phyloP scores from a whole-genome alignment of 345 rosid genomes.

The Gossypium bickii region DNA sequence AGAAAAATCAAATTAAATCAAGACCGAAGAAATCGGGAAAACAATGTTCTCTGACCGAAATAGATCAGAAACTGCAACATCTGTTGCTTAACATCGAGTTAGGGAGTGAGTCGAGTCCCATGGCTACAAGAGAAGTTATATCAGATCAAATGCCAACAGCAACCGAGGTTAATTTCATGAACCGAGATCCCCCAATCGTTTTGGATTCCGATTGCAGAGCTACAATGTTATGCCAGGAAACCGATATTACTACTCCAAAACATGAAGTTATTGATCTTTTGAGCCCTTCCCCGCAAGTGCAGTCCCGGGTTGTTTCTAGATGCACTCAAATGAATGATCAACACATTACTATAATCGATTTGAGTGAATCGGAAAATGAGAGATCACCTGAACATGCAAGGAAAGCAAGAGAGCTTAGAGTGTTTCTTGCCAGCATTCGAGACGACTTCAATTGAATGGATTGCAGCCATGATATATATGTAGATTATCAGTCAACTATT shows the following conservation, averaged over 20 bases:
- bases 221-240: slow-evolving; percentile 8
- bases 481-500: background rate
- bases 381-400: slow-evolving; percentile 50
- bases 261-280: slow-evolving; percentile 63
- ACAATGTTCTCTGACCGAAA: slow-evolving; percentile 29
- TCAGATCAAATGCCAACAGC: slow-evolving; percentile 21
- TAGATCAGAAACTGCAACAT: slow-evolving; percentile 54
- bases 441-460: slow-evolving; percentile 37
- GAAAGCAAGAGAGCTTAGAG: slow-evolving; percentile 62
- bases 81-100: slow-evolving; percentile 53
- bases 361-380: slow-evolving; percentile 73
- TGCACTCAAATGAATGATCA: slow-evolving; percentile 26
- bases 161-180: slow-evolving; percentile 9
- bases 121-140: slow-evolving; percentile 26
- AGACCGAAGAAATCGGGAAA: slow-evolving; percentile 39
- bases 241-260: slow-evolving; percentile 12
- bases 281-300: slow-evolving; percentile 57
- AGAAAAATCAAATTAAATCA: slow-evolving; percentile 38
- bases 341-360: slow-evolving; percentile 38
- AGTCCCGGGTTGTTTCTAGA: slow-evolving; percentile 20
- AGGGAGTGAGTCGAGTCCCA: slow-evolving; percentile 20
- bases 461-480: background rate
- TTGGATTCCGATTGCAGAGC: slow-evolving; percentile 20
- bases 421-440: slow-evolving; percentile 49
- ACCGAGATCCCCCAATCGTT: slow-evolving; percentile 17